A percentile compares a stretch with the other conserved stretches of the same genome.
Evolutionary conservation across 2,329 filamentous ascomycete species (phyloP).

Genomic region (Colletotrichum gloeosporioides): DNA sequence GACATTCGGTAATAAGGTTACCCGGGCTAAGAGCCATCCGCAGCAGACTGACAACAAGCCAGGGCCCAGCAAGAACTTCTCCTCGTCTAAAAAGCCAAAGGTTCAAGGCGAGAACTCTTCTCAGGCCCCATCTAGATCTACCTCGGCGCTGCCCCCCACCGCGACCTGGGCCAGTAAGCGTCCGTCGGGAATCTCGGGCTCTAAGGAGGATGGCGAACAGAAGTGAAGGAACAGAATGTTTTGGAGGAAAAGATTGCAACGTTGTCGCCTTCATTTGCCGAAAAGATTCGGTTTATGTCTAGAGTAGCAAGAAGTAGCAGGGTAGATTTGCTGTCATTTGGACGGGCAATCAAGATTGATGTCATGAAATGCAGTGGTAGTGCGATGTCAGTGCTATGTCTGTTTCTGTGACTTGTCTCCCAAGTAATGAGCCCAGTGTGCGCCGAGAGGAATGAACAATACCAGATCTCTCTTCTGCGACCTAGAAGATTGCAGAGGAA

Average conservation of each 20-base stretch:
- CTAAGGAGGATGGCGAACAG: neutral
- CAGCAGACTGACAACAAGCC: neutral
- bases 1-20: conserved; percentile 3
- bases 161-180: conserved; percentile 4
- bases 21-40: conserved; percentile 6
- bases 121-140: neutral
- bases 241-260: neutral
- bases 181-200: neutral
- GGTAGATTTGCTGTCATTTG: neutral
- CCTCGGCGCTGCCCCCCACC: neutral
- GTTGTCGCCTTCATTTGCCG: neutral
- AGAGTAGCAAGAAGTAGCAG: neutral
- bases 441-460: neutral
- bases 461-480: neutral
- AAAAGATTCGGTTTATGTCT: neutral
- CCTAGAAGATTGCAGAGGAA: neutral
- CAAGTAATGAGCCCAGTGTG: neutral
- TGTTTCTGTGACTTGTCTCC: neutral
- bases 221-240: neutral
- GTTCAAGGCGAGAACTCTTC: neutral
- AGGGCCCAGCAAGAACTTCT: neutral
- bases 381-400: neutral
- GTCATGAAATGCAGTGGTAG: neutral
- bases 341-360: neutral
- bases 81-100: conserved; percentile 7